Percentiles rank a stretch among this genome's conserved stretches.
These are phyloP conservation scores for Coniochaeta sp. DNA, from an alignment of 2,329 filamentous ascomycete genomes.

Conservation along the genomic window DNA sequence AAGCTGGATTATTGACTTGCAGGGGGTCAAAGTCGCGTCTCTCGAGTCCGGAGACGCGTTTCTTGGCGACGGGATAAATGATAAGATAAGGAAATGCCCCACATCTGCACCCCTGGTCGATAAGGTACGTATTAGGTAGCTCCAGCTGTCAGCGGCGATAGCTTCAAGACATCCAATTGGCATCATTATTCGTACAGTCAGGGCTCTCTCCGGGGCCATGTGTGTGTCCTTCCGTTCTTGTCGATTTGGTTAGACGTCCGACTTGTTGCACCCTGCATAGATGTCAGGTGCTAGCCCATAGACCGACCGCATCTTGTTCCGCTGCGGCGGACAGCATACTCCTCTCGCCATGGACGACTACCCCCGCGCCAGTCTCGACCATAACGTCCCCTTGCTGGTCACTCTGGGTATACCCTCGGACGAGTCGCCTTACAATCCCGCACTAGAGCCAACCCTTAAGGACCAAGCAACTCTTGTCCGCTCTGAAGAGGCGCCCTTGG, in stretches of 20 bases:
- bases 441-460: conserved; percentile 43
- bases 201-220: neutral
- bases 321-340: neutral
- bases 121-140: neutral
- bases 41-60: neutral
- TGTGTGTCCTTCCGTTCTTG: neutral
- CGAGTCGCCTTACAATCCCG: conserved; percentile 28
- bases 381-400: conserved; percentile 79
- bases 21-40: neutral
- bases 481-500: conserved; percentile 64
- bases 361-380: conserved; percentile 70
- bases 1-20: neutral
- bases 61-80: neutral
- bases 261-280: too few species aligned
- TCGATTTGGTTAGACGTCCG: neutral
- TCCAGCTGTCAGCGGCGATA: neutral
- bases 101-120: neutral
- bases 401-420: conserved; percentile 63
- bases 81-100: conserved; percentile 1
- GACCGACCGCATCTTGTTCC: neutral
- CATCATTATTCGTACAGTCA: neutral
- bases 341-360: conserved; percentile 68
- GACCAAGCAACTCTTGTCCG: conserved; percentile 55
- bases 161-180: neutral
- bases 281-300: neutral